Base-by-base conservation (phyloP, 2,329 filamentous ascomycete genomes). In the Colletotrichum tamarilloi region DNA sequence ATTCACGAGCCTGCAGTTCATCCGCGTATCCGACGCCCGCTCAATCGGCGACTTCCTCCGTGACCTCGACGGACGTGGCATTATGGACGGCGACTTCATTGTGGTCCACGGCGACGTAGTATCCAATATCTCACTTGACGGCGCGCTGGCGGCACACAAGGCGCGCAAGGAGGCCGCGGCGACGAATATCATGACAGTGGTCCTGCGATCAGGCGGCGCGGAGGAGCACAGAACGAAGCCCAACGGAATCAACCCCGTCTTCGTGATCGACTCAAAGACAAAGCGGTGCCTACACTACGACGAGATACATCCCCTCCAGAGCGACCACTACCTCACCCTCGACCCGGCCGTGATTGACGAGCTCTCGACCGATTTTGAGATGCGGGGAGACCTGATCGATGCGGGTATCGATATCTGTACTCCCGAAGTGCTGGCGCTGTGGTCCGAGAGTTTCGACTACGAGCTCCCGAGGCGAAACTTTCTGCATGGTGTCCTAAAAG, bases 371-470 rank as follows among this genome's bases (percentile, higher is more conserved):
- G 94, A 97, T 80, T 89, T 98, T 63, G 95, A 97, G 77, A 87
- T 98, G 24, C 91, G 95, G 52, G 91, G 93, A 75, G 96, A 99
- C 82, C 85, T 99, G 72, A 93, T 98, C 74, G 97, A 99, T 82
- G 95, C 95, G 77, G 94, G 94, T 65, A 97, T 99, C 79, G 97
- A 99, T 81, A 98, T 99, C 76, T 98, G 96, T 83, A 98, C 97
- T 1, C 95, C 96, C 0, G 97, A 98, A 80, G 95, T 98, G 9
- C 89, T 98, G 56, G 95, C 95, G 8, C 85, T 98, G 70, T 99
- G 97, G 94, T 97, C 95, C 9, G 97, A 99, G 83, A 98, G 95
- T 80, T 99, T 98, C 78, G 96, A 99, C 82, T 98, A 98, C 82
- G 95, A 98, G 81, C 89, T 95, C 8, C 95, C 96, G 1, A 90